Percentiles rank a stretch among this genome's conserved stretches.
Conservation (phyloP, 1,284 basidiomycete genomes). For the Puccinia polysora region DNA sequence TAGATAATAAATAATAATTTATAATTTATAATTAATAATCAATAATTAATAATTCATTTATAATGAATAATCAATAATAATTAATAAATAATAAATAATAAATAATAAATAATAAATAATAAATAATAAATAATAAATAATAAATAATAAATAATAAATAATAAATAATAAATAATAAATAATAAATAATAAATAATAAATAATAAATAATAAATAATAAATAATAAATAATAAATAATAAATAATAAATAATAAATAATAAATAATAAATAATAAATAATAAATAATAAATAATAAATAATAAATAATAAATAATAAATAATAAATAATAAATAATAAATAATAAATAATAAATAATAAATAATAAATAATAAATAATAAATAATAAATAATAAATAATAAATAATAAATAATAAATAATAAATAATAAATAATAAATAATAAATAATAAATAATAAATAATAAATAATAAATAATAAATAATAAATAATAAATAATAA, state of each 20-base stretch:
- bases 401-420: conserved; percentile 4
- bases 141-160: neutral
- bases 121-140: neutral
- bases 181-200: neutral
- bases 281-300: neutral
- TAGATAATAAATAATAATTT: no score
- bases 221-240: neutral
- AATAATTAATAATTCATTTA: no score
- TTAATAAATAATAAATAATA: neutral
- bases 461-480: conserved; percentile 4
- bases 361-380: no score
- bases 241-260: neutral
- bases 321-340: conserved; percentile 4
- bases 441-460: conserved; percentile 4
- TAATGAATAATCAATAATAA: conserved; percentile 4
- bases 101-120: neutral
- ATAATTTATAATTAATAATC: no score
- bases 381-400: conserved; percentile 4
- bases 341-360: conserved; percentile 4
- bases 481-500: conserved; percentile 4
- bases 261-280: neutral
- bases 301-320: neutral
- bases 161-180: neutral
- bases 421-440: conserved; percentile 4
- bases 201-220: neutral